Base-by-base conservation (phyloP, 805 yeast genomes). In the Starmera amethionina region DNA sequence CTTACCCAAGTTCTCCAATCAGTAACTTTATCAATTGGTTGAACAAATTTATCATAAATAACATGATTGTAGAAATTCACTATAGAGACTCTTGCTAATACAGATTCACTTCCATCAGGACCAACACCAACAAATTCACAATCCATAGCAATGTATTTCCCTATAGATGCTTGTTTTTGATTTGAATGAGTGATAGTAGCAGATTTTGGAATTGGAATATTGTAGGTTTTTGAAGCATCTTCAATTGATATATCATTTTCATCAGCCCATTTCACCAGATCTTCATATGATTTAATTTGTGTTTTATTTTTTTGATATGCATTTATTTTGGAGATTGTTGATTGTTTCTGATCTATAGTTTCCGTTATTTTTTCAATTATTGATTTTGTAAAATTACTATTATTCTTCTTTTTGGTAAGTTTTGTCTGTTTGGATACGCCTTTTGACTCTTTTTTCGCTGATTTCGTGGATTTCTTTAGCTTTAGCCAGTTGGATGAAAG, bases 91-190 rank as follows among this genome's bases (percentile, higher is more conserved):
- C 97, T 70, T 0, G 95, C 97, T 13, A 89, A 64, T 1, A 79
- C 90, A 5, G 87, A 77, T 36, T 69, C 75, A 9, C 56, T 43
- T 6, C 94, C 94, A 9, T 77, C 79, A 5, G 72, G 74, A 0
- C 96, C 96, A 2, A 83, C 80, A 10, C 96, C 96, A 2, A 89
- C 97, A 66, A 89, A 88, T 52, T 89, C 97, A 64, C 97, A 88
- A 60, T 89, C 97, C 45, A 89, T 75, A 1, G 96, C 86, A 2
- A 88, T 44, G 49, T 73, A 88, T 51, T 73, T 82, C 2, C 96
- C 96, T 1, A 77, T 64, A 35, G 71, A 69, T 39, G 57, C 62
- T 42, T 70, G 63, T 34, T 52, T 54, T 18, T 50, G 50, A 8
- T 57, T 41, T n/a, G 53, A 41, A 25, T 46, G 41, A 2, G 32